These are phyloP conservation scores for Moesziomyces parantarcticus DNA, from an alignment of 1,284 basidiomycete species.

Conservation along the genomic window DNA sequence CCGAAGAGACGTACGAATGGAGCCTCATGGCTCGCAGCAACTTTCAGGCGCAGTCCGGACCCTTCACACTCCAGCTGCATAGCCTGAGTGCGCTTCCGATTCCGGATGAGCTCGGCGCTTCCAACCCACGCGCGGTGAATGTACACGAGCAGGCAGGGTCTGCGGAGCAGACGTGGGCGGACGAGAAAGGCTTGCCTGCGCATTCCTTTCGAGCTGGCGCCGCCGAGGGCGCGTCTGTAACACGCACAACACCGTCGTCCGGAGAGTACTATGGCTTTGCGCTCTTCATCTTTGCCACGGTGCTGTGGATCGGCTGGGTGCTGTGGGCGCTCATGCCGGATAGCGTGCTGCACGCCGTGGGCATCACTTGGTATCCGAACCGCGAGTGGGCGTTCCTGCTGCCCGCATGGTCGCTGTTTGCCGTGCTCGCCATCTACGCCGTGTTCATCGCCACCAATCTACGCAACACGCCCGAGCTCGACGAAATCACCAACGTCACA, in stretches of 20 bases:
- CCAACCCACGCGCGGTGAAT: background rate
- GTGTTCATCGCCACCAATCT: constrained; percentile 49
- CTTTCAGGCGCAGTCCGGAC: constrained; percentile 53
- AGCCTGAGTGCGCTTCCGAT: constrained; percentile 27
- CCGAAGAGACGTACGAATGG: constrained; percentile 49
- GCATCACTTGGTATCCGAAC: constrained; percentile 59
- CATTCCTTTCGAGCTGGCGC: constrained; percentile 34
- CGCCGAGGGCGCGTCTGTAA: constrained; percentile 10
- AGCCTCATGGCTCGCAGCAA: constrained; percentile 60
- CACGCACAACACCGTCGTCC: constrained; percentile 4
- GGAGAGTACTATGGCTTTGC: constrained; percentile 59
- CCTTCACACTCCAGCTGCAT: constrained; percentile 44
- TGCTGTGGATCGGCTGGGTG: constrained; percentile 49
- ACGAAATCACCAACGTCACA: constrained; percentile 37
- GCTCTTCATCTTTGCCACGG: constrained; percentile 55
- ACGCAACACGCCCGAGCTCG: constrained; percentile 37
- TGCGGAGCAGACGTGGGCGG: constrained; percentile 10
- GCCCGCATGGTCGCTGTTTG: constrained; percentile 54
- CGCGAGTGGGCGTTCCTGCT: constrained; percentile 58
- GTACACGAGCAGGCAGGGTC: background rate
- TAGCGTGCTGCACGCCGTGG: constrained; percentile 28
- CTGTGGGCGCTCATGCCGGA: constrained; percentile 54
- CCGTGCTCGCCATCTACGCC: constrained; percentile 49
- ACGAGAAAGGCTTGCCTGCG: constrained; percentile 13
- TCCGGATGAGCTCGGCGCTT: constrained; percentile 9